Conservation (phyloP, 83 land plant genomes). For the Diphasiastrum complanatum region DNA sequence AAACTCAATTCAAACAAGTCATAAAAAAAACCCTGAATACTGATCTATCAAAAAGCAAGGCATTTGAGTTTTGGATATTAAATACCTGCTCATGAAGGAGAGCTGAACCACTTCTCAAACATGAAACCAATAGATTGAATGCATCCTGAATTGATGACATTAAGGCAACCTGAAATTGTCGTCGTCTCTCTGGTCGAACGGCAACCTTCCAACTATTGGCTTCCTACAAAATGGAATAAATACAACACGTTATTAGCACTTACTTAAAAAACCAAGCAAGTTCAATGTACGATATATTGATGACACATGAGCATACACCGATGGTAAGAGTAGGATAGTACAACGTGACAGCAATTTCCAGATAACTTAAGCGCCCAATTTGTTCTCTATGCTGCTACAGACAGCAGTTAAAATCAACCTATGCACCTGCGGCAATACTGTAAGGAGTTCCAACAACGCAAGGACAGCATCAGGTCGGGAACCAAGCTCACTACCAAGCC, state of each 20-base stretch:
- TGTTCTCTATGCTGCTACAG: too few species aligned
- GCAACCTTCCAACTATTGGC: constrained; percentile 72
- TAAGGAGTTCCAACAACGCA: constrained; percentile 67
- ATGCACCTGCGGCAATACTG: constrained; percentile 83
- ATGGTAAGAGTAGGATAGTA: too few species aligned
- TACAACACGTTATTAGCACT: background rate
- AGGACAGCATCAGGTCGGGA: constrained; percentile 52
- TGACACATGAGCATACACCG: too few species aligned
- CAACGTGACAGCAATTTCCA: too few species aligned
- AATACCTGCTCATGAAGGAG: constrained; percentile 55
- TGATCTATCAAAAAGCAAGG: too few species aligned
- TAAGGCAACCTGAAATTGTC: constrained; percentile 85
- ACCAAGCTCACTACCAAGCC: constrained; percentile 74
- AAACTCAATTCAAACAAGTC: too few species aligned
- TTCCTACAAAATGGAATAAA: constrained; percentile 58
- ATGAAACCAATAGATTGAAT: constrained; percentile 53
- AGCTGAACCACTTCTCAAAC: constrained; percentile 32
- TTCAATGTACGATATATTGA: too few species aligned
- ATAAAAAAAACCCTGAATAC: too few species aligned
- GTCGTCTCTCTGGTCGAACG: constrained; percentile 86
- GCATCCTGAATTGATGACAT: constrained; percentile 57
- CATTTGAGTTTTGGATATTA: too few species aligned
- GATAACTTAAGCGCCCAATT: too few species aligned
- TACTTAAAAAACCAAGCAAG: too few species aligned
- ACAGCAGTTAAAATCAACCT: too few species aligned